Evolutionary conservation across 495 filamentous ascomycete species (phyloP).

Genomic region (Penicillium lagena): DNA sequence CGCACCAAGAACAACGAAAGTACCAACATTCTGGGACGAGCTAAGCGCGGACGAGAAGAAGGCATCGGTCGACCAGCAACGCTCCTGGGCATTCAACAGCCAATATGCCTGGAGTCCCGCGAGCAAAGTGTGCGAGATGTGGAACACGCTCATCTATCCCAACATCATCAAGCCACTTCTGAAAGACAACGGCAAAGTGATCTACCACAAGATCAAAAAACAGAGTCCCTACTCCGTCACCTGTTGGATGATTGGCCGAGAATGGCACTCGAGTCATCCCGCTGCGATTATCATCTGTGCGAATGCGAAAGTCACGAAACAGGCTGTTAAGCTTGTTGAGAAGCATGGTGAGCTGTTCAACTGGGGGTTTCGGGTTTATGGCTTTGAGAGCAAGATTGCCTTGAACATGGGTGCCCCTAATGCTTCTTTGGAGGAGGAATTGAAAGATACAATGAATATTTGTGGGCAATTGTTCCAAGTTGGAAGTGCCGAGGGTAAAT

Average conservation of each 20-base stretch:
- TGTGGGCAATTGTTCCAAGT: neutral
- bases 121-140: neutral
- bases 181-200: neutral
- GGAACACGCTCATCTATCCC: neutral
- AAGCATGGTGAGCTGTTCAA: neutral
- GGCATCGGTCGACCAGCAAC: neutral
- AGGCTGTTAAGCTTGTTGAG: neutral
- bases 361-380: neutral
- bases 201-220: neutral
- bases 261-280: neutral
- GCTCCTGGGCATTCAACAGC: neutral
- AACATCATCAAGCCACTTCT: neutral
- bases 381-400: neutral
- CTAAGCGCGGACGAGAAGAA: neutral
- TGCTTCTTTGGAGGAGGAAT: neutral
- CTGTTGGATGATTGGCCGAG: neutral
- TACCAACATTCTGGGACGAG: neutral
- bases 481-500: neutral
- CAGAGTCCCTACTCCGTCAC: neutral
- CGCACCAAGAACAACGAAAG: neutral
- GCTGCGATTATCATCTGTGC: neutral
- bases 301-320: neutral
- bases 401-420: neutral
- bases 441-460: neutral
- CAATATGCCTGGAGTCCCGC: neutral